Base-by-base conservation (phyloP, 805 yeast genomes). In the Cyberlindnera subsufficiens region DNA sequence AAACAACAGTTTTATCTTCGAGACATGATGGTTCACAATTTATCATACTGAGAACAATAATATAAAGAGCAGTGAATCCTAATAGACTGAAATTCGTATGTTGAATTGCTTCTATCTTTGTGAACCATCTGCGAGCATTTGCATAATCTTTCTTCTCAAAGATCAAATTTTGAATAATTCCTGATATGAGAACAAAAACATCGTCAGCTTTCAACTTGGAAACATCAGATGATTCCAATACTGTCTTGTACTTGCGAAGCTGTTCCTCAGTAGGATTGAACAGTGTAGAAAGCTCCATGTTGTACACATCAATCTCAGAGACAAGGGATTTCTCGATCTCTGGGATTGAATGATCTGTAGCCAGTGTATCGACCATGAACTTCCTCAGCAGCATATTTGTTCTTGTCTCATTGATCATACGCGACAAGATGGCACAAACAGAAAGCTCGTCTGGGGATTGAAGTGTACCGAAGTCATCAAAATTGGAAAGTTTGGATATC, bases 41-140 rank as follows among this genome's bases (percentile, higher is more conserved):
- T 13, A 51, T 52, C 50, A 58, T 46, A 17, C 52, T 47, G 13
- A 54, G 36, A 22, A 58, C 50, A 15, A 59, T 49, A 18, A 48
- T 45, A 42, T 55, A 59, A 25, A 61, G 42, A 3, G 65, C 55
- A 8, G 66, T 58, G 44, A 62, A 61, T 2, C 66, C 65, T 22
- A 62, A 39, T 8, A 61, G 35, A 6, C 44, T 22, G 48, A 58
- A 48, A 19, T 46, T 35, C 18, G 49, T 38, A 16, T 46, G 33
- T 16, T 35, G 39, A 3, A 32, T 10, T 3, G 49, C 37, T 16
- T 40, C 39, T 5, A 54, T 30, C 39, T 50, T 56, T 20, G 43
- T 37, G 33, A 61, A 47, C 57, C 61, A 56, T 30, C 50, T 48
- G 37, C 47, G 39, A 13, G 60, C 58, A 30, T 43, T 47, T 3